Evolutionary conservation across 768 basidiomycete species (phyloP), one percentile per base, ranked within the genome.

Genomic region (Kwoniella sp.): DNA sequence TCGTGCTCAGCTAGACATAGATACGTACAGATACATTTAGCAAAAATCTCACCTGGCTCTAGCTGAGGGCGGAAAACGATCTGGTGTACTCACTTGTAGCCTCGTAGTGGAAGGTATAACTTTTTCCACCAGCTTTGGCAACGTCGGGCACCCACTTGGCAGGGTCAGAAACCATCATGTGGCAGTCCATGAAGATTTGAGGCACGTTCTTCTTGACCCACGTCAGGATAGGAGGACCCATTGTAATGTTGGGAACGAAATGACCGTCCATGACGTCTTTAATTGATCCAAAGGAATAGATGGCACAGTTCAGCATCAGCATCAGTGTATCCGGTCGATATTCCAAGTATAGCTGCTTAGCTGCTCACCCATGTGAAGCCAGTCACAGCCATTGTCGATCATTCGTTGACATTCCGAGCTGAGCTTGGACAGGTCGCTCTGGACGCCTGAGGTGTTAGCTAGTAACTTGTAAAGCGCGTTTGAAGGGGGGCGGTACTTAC

Each of bases 141-240:
- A 98, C 89, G 76, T 93, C 93, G 71, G 92, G 83, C 26, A 99
- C 91, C 96, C 96, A 98, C 92, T 98, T 24, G 10, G 90, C 91
- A 10, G 96, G 96, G 53, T 97, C 83, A 0, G 92, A 80, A 21
- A 99, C 96, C 96, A 99, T 99, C 96, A 98, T 98, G 81, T 99
- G 96, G 80, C 94, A 97, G 81, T 99, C 96, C 95, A 99, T 98
- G 83, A 93, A 98, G 71, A 97, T 96, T 57, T 86, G 91, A 1
- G 95, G 94, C 22, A 97, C 86, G 36, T 87, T 86, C 80, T 92
- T 92, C 57, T 85, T 83, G 22, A 99, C 88, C 69, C 88, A 90
- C 29, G 89, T 84, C 30, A 98, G 85, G 53, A 98, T 85, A 7
- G 95, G 94, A 33, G 91, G 88, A 62, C 94, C 96, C 89, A 98